Conservation (phyloP, 306 rosid species). For the Quercus glauca region DNA sequence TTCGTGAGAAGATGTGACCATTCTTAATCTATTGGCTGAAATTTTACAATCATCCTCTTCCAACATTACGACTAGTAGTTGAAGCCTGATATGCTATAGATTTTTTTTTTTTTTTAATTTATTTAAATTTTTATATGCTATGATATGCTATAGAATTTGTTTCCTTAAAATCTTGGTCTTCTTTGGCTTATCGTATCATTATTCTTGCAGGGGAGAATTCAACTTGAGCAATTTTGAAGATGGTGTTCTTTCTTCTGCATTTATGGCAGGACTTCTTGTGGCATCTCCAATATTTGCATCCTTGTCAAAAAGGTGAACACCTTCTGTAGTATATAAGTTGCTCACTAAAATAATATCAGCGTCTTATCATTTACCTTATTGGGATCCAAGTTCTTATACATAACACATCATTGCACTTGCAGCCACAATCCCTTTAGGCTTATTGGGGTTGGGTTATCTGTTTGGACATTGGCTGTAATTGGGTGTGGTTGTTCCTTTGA, state of each 20-base stretch:
- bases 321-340: background rate
- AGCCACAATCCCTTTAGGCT: slow-evolving; percentile 92
- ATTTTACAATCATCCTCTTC: background rate
- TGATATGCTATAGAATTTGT: background rate
- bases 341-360: background rate
- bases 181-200: background rate
- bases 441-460: slow-evolving; percentile 91
- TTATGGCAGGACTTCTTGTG: slow-evolving; percentile 92
- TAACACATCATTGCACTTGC: slow-evolving; percentile 34
- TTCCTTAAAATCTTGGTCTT: background rate
- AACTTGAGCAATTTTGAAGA: slow-evolving; percentile 84
- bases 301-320: slow-evolving; percentile 70
- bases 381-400: background rate
- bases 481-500: slow-evolving; percentile 84
- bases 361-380: background rate
- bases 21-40: background rate
- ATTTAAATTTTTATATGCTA: too few relatives aligned
- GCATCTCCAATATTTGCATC: slow-evolving; percentile 91
- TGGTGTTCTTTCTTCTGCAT: slow-evolving; percentile 89
- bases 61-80: background rate
- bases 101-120: background rate
- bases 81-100: background rate
- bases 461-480: slow-evolving; percentile 82
- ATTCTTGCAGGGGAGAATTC: slow-evolving; percentile 73
- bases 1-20: background rate